Conservation (phyloP, 352 stramenopile genomes). For the Hyaloperonospora arabidopsidis region DNA sequence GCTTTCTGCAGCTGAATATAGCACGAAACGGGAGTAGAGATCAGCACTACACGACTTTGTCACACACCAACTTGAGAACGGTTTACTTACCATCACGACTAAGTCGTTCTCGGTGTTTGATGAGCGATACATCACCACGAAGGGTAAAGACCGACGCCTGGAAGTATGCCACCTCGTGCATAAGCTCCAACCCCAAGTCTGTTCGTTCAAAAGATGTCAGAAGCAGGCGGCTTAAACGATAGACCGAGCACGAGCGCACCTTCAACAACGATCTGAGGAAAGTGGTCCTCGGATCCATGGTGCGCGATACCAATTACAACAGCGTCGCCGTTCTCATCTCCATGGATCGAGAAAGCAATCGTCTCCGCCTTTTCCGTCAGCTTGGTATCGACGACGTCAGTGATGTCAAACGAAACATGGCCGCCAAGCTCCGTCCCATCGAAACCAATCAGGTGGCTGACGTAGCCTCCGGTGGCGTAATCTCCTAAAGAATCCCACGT, state of each 20-base stretch:
- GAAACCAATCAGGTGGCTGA: slow-evolving; percentile 47
- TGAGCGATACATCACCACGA: slow-evolving; percentile 69
- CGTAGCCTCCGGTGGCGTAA: slow-evolving; percentile 35
- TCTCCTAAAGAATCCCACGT: slow-evolving; percentile 50
- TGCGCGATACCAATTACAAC: slow-evolving; percentile 45
- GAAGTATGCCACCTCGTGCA: slow-evolving; percentile 75
- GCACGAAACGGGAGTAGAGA: slow-evolving; percentile 4
- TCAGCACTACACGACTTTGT: slow-evolving; percentile 1
- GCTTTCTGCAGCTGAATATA: slow-evolving; percentile 54
- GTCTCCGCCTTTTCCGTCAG: slow-evolving; percentile 38
- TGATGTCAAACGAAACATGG: slow-evolving; percentile 75
- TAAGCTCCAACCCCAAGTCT: slow-evolving; percentile 74
- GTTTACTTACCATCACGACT: slow-evolving; percentile 51
- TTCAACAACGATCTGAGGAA: slow-evolving; percentile 74
- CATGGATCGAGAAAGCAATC: slow-evolving; percentile 58
- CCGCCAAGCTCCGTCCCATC: slow-evolving; percentile 44
- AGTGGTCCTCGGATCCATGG: slow-evolving; percentile 55
- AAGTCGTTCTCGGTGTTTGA: slow-evolving; percentile 66
- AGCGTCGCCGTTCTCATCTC: slow-evolving; percentile 40
- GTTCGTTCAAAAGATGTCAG: slow-evolving; percentile 3
- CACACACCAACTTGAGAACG: not conserved
- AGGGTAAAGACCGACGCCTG: slow-evolving; percentile 74
- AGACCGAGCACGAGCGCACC: slow-evolving; percentile 16
- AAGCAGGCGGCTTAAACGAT: not conserved
- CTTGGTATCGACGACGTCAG: slow-evolving; percentile 53